Base-by-base conservation (phyloP, 148 eudicot species). In the Bassia scoparia region DNA sequence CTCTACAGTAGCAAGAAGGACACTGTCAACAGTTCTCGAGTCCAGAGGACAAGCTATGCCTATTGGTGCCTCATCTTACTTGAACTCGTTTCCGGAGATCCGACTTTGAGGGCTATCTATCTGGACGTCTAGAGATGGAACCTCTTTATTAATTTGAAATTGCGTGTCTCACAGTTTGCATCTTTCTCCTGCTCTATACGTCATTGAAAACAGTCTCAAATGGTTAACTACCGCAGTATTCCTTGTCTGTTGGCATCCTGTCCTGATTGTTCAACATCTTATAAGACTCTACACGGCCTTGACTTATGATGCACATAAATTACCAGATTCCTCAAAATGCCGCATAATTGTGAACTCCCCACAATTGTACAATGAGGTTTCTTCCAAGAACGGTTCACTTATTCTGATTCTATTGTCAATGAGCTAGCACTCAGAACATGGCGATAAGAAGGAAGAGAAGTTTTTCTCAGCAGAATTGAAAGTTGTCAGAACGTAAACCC, bases 111-210 rank as follows among this genome's bases (percentile, higher is more conserved):
- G 98, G 97, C 49, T n/a, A 91, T 95, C 73, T 95, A 91, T 66
- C 96, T 93, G 5, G 98, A 92, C 55, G 91, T 95, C n/a, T n/a
- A n/a, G n/a, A 97, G 98, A 95, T 85, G 98, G 98, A 88, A 70
- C 9, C 30, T 61, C 4, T 60, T 61, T 31, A 1, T 59, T n/a
- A n/a, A n/a, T n/a, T 10, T 55, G 26, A 23, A 9, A 23, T n/a
- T n/a, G n/a, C n/a, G n/a, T n/a, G n/a, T n/a, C n/a, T n/a, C n/a
- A n/a, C n/a, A n/a, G n/a, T n/a, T n/a, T n/a, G n/a, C n/a, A n/a
- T n/a, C n/a, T n/a, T n/a, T n/a, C n/a, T n/a, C n/a, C n/a, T n/a
- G n/a, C n/a, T n/a, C n/a, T n/a, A n/a, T n/a, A n/a, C n/a, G n/a
- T n/a, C n/a, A n/a, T n/a, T n/a, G n/a, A n/a, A n/a, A n/a, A n/a